Percentiles rank a stretch among this genome's conserved stretches.
Evolutionary conservation across 225 moss, liverwort and hornwort species (phyloP).

Genomic region (Anthoceros angustus): DNA sequence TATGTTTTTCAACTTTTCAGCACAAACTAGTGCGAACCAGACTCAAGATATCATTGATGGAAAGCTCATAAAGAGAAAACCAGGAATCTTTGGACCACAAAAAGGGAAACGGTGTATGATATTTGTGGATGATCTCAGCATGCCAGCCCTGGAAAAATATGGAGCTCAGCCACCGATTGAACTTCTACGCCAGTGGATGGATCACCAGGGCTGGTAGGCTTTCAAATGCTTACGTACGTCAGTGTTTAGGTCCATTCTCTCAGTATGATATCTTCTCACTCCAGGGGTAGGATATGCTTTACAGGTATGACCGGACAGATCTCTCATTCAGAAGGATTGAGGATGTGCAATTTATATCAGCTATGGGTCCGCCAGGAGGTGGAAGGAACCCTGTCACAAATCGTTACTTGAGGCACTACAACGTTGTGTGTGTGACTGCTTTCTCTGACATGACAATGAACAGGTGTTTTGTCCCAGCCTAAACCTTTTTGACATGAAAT

Average conservation of each 20-base stretch:
- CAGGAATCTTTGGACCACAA: conserved; percentile 48
- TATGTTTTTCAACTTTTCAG: conserved; percentile 53
- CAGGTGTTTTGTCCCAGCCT: not conserved
- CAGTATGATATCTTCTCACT: too few relatives aligned
- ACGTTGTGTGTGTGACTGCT: conserved; percentile 64
- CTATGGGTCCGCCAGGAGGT: conserved; percentile 90
- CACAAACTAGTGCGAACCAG: conserved; percentile 66
- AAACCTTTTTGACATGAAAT: conserved; percentile 21
- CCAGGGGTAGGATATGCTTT: too few relatives aligned
- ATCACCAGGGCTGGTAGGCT: conserved; percentile 85
- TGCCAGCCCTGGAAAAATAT: conserved; percentile 86
- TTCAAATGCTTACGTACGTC: conserved; percentile 50
- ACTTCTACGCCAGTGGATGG: conserved; percentile 75
- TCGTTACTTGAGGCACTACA: conserved; percentile 71
- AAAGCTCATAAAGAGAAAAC: conserved; percentile 46
- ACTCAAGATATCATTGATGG: conserved; percentile 71
- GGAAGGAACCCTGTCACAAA: conserved; percentile 68
- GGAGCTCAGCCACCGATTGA: conserved; percentile 96
- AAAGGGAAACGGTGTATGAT: conserved; percentile 54
- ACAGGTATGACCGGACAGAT: conserved; percentile 69
- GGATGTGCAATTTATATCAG: conserved; percentile 75
- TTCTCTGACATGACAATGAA: conserved; percentile 12
- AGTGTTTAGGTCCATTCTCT: not conserved
- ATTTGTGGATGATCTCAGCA: conserved; percentile 75
- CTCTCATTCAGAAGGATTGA: conserved; percentile 48